phyloP scores from a whole-genome alignment of 306 rosid species.

The Phaseolus lunatus region DNA sequence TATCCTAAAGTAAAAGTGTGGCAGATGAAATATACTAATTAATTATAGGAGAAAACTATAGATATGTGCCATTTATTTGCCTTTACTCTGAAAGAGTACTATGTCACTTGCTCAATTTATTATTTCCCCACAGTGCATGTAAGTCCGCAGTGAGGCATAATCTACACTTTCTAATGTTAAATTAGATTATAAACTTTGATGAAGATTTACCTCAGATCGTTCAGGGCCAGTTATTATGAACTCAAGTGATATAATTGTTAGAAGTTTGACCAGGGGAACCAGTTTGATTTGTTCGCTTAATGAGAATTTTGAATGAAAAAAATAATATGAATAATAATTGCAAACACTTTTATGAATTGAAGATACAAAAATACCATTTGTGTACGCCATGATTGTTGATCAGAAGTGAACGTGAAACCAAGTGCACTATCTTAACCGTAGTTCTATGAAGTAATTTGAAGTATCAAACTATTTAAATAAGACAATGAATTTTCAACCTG shows the following conservation, averaged over 20 bases:
- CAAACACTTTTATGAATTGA: background rate
- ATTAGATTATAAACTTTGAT: background rate
- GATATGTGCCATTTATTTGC: conserved; percentile 35
- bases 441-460: background rate
- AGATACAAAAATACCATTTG: background rate
- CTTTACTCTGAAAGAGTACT: conserved; percentile 25
- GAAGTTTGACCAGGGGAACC: conserved; percentile 1
- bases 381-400: background rate
- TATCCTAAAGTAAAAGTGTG: conserved; percentile 47
- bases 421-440: background rate
- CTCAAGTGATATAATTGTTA: background rate
- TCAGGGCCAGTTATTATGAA: background rate
- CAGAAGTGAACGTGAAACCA: conserved; percentile 10
- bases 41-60: conserved; percentile 37
- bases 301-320: conserved; percentile 19
- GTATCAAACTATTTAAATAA: conserved; percentile 24
- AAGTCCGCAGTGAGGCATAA: background rate
- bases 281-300: background rate
- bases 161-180: background rate
- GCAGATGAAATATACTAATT: conserved; percentile 29
- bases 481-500: conserved; percentile 8
- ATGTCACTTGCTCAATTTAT: background rate
- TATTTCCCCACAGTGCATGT: background rate
- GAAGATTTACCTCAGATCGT: background rate
- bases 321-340: background rate